phyloP scores from a whole-genome alignment of 345 rosid genomes.

The Sonneratia caseolaris region DNA sequence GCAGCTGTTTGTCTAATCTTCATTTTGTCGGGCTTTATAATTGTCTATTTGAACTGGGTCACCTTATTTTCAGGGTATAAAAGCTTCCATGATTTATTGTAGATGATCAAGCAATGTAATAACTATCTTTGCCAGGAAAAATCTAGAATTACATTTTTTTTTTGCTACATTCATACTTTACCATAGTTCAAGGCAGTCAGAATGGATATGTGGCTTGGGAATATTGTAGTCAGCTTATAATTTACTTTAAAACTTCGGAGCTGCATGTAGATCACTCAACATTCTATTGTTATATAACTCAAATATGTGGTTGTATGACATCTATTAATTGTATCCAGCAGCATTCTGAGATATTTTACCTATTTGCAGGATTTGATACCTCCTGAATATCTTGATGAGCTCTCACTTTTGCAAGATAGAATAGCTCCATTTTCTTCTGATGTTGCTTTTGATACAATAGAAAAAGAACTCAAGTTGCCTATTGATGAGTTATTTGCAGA shows the following conservation, averaged over 20 bases:
- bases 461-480: constrained; percentile 66
- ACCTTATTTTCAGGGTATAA: not conserved
- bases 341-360: not conserved
- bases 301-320: not conserved
- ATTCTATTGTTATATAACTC: not conserved
- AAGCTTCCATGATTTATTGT: not conserved
- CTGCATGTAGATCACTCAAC: not conserved
- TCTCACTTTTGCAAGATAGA: constrained; percentile 75
- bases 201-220: too few relatives aligned
- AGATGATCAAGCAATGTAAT: not conserved
- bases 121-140: not conserved
- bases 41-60: not conserved
- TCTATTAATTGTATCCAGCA: not conserved
- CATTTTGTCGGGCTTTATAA: not conserved
- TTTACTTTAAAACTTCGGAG: not conserved
- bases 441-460: constrained; percentile 64
- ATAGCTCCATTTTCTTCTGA: constrained; percentile 86
- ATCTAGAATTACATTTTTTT: not conserved
- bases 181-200: too few relatives aligned
- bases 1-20: not conserved
- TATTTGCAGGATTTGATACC: constrained; percentile 71
- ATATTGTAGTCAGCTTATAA: not conserved
- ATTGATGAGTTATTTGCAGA: constrained; percentile 67
- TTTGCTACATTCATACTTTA: not conserved
- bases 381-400: constrained; percentile 75